Evolutionary conservation across 331 rosid genomes (phyloP).

Genomic region (Ulmus americana): DNA sequence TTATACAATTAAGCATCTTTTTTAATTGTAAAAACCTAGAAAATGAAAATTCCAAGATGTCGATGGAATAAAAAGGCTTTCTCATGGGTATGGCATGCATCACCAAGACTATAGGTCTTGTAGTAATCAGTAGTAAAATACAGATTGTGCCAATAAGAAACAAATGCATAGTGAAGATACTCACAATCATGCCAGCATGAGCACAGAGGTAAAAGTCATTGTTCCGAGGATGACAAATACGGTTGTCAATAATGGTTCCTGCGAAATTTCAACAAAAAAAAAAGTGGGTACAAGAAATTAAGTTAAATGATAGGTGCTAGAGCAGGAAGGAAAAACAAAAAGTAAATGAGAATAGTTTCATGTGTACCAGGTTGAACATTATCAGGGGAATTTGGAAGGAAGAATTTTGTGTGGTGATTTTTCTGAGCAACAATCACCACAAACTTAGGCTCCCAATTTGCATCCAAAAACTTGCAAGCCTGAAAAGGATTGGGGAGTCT

Average conservation of each 20-base stretch:
- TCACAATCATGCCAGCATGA: conserved; percentile 95
- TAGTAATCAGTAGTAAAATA: neutral
- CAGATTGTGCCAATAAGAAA: neutral
- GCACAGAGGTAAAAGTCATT: conserved; percentile 90
- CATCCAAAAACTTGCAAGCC: conserved; percentile 87
- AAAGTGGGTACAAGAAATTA: neutral
- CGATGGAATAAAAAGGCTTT: neutral
- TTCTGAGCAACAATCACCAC: conserved; percentile 81
- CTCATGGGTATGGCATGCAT: no score
- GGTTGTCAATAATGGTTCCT: conserved; percentile 86
- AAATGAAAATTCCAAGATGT: neutral
- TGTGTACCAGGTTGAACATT: conserved; percentile 80
- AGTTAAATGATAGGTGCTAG: no score
- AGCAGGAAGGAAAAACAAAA: no score
- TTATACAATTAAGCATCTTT: no score
- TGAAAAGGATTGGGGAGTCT: conserved; percentile 8
- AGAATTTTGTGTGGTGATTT: conserved; percentile 89
- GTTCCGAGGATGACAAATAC: conserved; percentile 77
- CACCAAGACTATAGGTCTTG: no score
- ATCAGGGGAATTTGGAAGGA: conserved; percentile 63
- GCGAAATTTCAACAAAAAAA: conserved; percentile 8
- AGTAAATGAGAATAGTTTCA: no score
- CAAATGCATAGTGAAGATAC: conserved; percentile 19
- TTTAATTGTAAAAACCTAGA: no score
- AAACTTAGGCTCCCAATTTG: conserved; percentile 76